Evolutionary conservation across 1,284 basidiomycete genomes (phyloP).

Genomic region (Wolfiporia cocos): DNA sequence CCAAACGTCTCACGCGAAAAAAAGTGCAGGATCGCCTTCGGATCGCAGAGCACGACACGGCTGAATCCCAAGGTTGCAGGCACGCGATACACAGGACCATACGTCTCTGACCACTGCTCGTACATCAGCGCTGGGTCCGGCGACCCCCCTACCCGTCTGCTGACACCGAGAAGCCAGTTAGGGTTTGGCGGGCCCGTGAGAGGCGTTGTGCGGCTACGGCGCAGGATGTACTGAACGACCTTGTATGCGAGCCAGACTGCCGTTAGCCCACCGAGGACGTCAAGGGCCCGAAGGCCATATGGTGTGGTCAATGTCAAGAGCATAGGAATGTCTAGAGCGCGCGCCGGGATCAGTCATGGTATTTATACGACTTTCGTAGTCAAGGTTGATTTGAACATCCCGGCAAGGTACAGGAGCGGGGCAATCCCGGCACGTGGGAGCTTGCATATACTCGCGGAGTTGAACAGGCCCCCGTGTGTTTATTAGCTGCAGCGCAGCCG

Average conservation of each 20-base stretch:
- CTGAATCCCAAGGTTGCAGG: constrained; percentile 34
- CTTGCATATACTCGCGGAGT: no score
- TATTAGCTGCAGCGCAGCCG: no score
- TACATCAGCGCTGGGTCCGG: constrained; percentile 14
- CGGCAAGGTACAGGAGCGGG: no score
- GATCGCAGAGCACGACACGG: constrained; percentile 42
- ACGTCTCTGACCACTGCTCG: constrained; percentile 34
- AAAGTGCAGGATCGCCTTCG: constrained; percentile 48
- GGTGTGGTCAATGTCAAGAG: no score
- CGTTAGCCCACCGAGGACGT: constrained; percentile 3
- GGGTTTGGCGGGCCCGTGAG: constrained; percentile 26
- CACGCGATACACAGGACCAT: constrained; percentile 41
- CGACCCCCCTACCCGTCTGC: constrained; percentile 9
- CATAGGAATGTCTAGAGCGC: no score
- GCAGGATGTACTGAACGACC: constrained; percentile 6
- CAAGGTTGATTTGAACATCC: no score
- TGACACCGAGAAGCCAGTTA: constrained; percentile 23
- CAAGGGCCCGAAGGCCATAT: constrained; percentile 4
- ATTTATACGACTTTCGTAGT: no score
- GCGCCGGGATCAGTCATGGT: no score
- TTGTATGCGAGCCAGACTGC: constrained; percentile 14
- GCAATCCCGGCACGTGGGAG: no score
- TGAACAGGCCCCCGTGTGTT: no score
- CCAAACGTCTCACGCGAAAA: constrained; percentile 42
- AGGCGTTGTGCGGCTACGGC: constrained; percentile 19